Conservation (phyloP, 495 filamentous ascomycete genomes). For the Niebla homalea region DNA sequence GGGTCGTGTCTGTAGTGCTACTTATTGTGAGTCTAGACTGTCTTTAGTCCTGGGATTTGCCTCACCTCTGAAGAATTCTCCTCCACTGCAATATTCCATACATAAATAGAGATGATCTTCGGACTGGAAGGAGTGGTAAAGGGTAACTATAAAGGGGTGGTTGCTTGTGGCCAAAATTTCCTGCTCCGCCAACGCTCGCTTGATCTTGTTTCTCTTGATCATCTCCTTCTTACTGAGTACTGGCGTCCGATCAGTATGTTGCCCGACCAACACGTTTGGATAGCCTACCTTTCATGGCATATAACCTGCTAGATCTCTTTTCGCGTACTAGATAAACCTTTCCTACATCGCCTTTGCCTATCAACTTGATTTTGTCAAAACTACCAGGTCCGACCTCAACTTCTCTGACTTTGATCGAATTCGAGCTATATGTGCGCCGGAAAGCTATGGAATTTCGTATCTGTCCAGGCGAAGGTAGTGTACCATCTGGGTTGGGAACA, state of each 20-base stretch:
- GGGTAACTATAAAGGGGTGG: constrained; percentile 94
- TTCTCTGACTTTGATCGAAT: constrained; percentile 77
- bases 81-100: constrained; percentile 99
- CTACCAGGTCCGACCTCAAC: constrained; percentile 92
- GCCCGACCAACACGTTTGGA: constrained; percentile 4
- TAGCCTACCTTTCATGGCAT: constrained; percentile 90
- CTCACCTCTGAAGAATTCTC: constrained; percentile 83
- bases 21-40: not conserved
- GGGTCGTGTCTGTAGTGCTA: constrained; percentile 85
- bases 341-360: constrained; percentile 96
- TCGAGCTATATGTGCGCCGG: constrained; percentile 93
- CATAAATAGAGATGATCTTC: constrained; percentile 96
- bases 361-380: constrained; percentile 98
- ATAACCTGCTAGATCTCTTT: constrained; percentile 88
- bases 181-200: constrained; percentile 91
- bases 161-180: constrained; percentile 98
- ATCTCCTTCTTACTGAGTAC: constrained; percentile 99
- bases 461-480: constrained; percentile 37
- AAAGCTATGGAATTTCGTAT: constrained; percentile 54
- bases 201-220: constrained; percentile 99
- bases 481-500: constrained; percentile 31
- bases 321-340: constrained; percentile 96
- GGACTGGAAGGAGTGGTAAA: constrained; percentile 98
- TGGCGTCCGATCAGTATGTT: constrained; percentile 32
- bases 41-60: not conserved